Evolutionary conservation across 768 basidiomycete species (phyloP).

Genomic region (Rhizopogon salebrosus): DNA sequence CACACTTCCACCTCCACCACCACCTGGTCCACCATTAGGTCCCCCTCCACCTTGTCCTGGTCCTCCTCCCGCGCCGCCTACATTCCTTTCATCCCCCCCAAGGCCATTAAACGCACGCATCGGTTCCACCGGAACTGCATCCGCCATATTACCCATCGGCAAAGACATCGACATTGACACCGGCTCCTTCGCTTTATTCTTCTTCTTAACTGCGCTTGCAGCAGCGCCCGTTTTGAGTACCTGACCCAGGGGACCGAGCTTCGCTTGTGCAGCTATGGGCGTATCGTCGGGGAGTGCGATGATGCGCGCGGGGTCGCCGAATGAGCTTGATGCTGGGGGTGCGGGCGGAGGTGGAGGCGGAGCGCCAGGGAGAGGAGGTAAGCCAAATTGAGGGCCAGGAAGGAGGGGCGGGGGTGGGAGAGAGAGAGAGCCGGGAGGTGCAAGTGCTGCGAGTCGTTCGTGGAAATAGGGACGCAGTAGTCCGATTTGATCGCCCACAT

Average conservation of each 20-base stretch:
- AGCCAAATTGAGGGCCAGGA: conserved; percentile 4
- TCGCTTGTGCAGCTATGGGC: conserved; percentile 52
- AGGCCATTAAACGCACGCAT: conserved; percentile 12
- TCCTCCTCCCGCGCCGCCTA: not conserved
- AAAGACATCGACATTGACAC: conserved; percentile 16
- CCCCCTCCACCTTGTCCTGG: not conserved
- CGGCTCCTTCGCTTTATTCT: conserved; percentile 24
- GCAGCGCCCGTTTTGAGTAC: conserved; percentile 49
- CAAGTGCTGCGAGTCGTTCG: conserved; percentile 43
- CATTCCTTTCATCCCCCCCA: conserved; percentile 8
- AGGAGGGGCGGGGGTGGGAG: conserved; percentile 3
- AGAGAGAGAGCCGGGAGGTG: conserved; percentile 18
- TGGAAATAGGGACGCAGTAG: conserved; percentile 76
- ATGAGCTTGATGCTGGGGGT: conserved; percentile 11
- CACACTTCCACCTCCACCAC: conserved; percentile 7
- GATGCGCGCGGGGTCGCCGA: conserved; percentile 12
- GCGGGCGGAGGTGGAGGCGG: conserved; percentile 14
- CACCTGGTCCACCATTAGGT: conserved; percentile 7
- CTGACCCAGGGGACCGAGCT: conserved; percentile 78
- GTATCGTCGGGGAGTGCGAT: conserved; percentile 60
- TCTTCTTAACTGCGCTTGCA: conserved; percentile 58
- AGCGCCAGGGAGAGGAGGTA: conserved; percentile 7
- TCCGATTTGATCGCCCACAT: conserved; percentile 78
- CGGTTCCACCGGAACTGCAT: conserved; percentile 15
- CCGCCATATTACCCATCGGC: conserved; percentile 8